Percentiles rank a stretch among this genome's conserved stretches.
Evolutionary conservation across 106 monocot species (phyloP).

Genomic region (Apostasia shenzhenica): DNA sequence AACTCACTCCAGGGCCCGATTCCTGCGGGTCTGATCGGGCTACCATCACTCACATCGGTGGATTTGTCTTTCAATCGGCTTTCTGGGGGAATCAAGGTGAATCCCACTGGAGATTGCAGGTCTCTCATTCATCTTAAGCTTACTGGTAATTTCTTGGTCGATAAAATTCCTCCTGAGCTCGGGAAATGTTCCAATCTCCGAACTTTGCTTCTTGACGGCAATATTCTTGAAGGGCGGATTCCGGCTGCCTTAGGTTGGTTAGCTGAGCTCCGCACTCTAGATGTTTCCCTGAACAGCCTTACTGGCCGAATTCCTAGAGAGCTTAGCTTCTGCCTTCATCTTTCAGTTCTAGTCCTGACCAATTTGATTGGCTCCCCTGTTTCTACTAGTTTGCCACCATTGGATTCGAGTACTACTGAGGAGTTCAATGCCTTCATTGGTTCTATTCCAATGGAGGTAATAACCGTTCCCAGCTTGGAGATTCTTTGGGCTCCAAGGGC

Average conservation of each 20-base stretch:
- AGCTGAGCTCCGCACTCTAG: conserved; percentile 26
- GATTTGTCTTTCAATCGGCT: conserved; percentile 35
- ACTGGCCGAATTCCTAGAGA: conserved; percentile 39
- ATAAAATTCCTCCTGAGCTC: conserved; percentile 29
- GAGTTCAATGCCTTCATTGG: conserved; percentile 64
- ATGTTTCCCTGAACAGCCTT: conserved; percentile 57
- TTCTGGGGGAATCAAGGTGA: conserved; percentile 22
- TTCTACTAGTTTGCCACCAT: not conserved
- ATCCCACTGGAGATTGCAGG: conserved; percentile 12
- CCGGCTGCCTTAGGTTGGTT: conserved; percentile 28
- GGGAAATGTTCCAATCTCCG: conserved; percentile 32
- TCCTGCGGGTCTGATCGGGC: conserved; percentile 15
- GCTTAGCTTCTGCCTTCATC: conserved; percentile 31
- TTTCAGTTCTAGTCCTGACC: conserved; percentile 40
- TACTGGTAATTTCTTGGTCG: conserved; percentile 37
- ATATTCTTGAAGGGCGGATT: conserved; percentile 41
- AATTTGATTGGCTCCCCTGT: conserved; percentile 9
- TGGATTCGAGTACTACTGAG: not conserved
- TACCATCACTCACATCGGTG: conserved; percentile 9
- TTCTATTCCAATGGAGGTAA: conserved; percentile 22
- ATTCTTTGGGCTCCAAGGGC: conserved; percentile 63
- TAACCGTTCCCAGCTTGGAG: conserved; percentile 29
- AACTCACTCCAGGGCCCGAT: conserved; percentile 36
- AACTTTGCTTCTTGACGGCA: conserved; percentile 31
- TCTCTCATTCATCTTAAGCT: conserved; percentile 33